A percentile compares a stretch with the other conserved stretches of the same genome.
Conservation (phyloP, 495 filamentous ascomycete genomes). For the Lophiostoma macrostomum region DNA sequence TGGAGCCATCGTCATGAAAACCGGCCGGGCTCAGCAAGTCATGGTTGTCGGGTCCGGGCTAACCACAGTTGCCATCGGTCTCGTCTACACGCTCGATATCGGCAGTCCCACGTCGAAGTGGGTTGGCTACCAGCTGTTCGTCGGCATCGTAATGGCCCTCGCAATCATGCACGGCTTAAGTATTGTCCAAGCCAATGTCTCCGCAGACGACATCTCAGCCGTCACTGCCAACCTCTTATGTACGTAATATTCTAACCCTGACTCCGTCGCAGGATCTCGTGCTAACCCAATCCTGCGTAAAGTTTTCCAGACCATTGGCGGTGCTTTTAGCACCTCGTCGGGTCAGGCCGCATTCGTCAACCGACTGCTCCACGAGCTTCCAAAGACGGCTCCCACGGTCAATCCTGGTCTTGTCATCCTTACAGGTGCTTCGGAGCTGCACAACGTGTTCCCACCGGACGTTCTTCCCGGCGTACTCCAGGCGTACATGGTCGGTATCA, state of each 20-base stretch:
- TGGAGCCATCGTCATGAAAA: slow-evolving; percentile 8
- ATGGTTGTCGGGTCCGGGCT: slow-evolving; percentile 22
- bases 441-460: slow-evolving; percentile 44
- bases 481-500: slow-evolving; percentile 60
- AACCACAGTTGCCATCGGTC: slow-evolving; percentile 19
- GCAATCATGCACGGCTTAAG: slow-evolving; percentile 17
- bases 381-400: slow-evolving; percentile 42
- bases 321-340: slow-evolving; percentile 30
- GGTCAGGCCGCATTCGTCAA: slow-evolving; percentile 34
- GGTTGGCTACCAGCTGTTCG: slow-evolving; percentile 20
- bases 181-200: slow-evolving; percentile 26
- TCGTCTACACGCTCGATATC: slow-evolving; percentile 31
- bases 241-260: slow-evolving; percentile 6
- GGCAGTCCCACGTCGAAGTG: slow-evolving; percentile 24
- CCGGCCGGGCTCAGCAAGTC: slow-evolving; percentile 2
- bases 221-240: slow-evolving; percentile 31
- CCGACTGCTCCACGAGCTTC: slow-evolving; percentile 17
- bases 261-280: background rate
- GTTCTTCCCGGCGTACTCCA: slow-evolving; percentile 50
- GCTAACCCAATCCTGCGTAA: background rate
- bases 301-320: slow-evolving; percentile 35
- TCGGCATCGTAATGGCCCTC: slow-evolving; percentile 17
- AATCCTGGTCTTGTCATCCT: slow-evolving; percentile 43
- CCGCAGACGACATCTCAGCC: slow-evolving; percentile 29
- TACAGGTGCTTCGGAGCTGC: slow-evolving; percentile 54